phyloP scores from a whole-genome alignment of 441 rosid species.

The Gossypium davidsonii region DNA sequence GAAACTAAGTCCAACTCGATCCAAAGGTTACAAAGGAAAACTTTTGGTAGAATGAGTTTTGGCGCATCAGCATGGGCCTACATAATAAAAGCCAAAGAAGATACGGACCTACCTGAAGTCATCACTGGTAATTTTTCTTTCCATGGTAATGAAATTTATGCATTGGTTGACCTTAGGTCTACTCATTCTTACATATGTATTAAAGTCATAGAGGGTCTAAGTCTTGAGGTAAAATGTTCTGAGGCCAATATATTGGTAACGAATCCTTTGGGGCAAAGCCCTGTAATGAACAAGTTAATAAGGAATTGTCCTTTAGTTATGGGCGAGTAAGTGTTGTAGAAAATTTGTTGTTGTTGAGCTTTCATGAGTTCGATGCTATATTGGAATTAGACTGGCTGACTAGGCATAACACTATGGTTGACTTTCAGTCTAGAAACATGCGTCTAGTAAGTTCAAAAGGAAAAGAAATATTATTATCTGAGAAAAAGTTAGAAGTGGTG shows the following conservation, averaged over 20 bases:
- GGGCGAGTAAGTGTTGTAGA: no score
- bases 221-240: background rate
- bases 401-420: background rate
- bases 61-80: background rate
- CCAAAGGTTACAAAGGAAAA: background rate
- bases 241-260: background rate
- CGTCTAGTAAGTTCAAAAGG: background rate
- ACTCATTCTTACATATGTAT: background rate
- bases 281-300: no score
- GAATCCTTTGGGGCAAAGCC: background rate
- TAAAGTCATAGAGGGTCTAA: background rate
- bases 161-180: background rate
- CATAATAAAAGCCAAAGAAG: background rate
- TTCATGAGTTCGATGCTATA: background rate
- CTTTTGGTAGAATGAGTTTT: background rate
- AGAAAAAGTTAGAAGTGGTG: background rate
- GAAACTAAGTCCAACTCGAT: background rate
- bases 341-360: background rate
- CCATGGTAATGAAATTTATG: background rate
- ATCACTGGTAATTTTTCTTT: background rate
- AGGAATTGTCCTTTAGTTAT: background rate
- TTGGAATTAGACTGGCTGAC: background rate
- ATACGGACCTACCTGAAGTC: background rate
- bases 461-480: background rate
- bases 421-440: background rate